phyloP scores from a whole-genome alignment of 441 rosid species.

The Capsella rubella region DNA sequence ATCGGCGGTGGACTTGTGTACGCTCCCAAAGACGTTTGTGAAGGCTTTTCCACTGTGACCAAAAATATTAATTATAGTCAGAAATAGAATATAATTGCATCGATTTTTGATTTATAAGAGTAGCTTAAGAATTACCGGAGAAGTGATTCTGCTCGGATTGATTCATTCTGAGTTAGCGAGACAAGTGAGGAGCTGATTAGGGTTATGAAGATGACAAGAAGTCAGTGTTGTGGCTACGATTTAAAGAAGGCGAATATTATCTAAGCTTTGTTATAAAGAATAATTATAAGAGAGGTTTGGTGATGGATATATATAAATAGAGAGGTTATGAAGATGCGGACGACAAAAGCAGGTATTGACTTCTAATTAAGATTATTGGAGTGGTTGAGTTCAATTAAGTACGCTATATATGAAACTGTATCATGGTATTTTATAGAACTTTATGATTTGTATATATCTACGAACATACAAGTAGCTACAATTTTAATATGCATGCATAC shows the following conservation, averaged over 20 bases:
- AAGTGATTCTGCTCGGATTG: conserved; percentile 24
- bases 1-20: conserved; percentile 61
- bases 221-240: conserved; percentile 24
- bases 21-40: conserved; percentile 12
- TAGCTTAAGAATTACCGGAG: conserved; percentile 31
- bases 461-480: too few species aligned
- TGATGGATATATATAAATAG: too few species aligned
- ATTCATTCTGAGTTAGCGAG: conserved; percentile 39
- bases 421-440: background rate
- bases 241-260: conserved; percentile 35
- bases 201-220: conserved; percentile 23
- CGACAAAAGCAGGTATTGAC: conserved; percentile 37
- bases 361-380: conserved; percentile 20
- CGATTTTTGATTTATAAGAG: background rate
- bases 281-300: too few species aligned
- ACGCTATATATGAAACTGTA: background rate
- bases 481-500: too few species aligned
- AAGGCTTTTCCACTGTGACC: conserved; percentile 37
- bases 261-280: background rate
- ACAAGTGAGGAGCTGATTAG: background rate
- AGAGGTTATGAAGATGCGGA: conserved; percentile 21
- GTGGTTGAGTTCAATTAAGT: conserved; percentile 38
- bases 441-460: background rate
- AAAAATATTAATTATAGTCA: too few species aligned
- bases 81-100: too few species aligned